phyloP scores from a whole-genome alignment of 495 filamentous ascomycete species.

The Penicillium egyptiacum region DNA sequence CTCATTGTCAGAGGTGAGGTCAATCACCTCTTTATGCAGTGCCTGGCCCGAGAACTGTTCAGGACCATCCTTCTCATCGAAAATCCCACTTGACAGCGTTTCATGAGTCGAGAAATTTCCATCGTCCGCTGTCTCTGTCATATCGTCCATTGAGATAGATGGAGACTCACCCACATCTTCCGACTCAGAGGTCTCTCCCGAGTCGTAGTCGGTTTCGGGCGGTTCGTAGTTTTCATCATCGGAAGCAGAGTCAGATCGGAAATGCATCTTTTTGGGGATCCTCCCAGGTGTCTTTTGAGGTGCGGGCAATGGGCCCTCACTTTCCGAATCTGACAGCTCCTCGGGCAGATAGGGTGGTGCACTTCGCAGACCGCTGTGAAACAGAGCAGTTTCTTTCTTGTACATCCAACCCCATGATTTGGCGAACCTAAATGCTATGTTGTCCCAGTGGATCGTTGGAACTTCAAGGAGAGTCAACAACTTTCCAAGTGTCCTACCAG shows the following conservation, averaged over 20 bases:
- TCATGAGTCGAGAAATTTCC: neutral
- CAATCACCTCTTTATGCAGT: neutral
- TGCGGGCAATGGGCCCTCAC: neutral
- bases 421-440: neutral
- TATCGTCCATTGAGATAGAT: neutral
- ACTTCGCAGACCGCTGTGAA: neutral
- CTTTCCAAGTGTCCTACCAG: neutral
- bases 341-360: neutral
- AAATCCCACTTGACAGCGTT: neutral
- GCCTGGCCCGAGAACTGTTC: neutral
- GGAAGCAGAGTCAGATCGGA: neutral
- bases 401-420: constrained; percentile 2
- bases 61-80: neutral
- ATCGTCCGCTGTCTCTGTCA: neutral
- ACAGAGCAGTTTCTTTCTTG: neutral
- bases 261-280: neutral
- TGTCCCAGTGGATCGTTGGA: neutral
- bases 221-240: neutral
- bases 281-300: neutral
- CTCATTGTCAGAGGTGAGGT: neutral
- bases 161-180: neutral
- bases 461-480: neutral
- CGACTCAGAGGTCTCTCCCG: neutral
- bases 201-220: neutral
- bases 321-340: neutral